Conservation (phyloP, 208 protist species). For the Leishmania turanica region DNA sequence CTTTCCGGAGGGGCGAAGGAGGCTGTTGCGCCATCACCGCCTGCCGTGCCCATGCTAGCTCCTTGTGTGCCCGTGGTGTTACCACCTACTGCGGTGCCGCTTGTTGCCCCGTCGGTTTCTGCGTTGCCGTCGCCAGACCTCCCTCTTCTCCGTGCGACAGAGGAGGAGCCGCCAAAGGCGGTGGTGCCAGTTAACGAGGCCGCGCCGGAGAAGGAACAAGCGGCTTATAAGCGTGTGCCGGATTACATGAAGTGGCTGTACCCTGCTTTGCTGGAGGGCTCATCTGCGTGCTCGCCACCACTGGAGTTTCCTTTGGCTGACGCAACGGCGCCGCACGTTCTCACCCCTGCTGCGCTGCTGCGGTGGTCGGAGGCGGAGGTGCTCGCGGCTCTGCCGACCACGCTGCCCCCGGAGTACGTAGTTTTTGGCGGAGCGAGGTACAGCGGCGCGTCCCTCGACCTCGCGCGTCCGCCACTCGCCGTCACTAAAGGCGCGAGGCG, state of each 20-base stretch:
- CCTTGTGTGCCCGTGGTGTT: background rate
- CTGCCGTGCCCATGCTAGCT: background rate
- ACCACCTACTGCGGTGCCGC: background rate
- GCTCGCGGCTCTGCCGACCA: slow-evolving; percentile 34
- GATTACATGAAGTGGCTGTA: slow-evolving; percentile 42
- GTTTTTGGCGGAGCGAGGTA: slow-evolving; percentile 86
- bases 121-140: background rate
- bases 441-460: slow-evolving; percentile 32
- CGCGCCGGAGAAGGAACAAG: background rate
- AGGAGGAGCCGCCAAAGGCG: slow-evolving; percentile 8
- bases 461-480: slow-evolving; percentile 16
- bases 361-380: slow-evolving; percentile 32
- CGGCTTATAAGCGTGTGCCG: background rate
- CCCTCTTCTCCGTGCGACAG: slow-evolving; percentile 9
- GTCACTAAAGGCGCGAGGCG: background rate
- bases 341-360: slow-evolving; percentile 23
- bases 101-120: background rate
- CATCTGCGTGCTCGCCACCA: slow-evolving; percentile 1
- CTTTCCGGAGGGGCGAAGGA: background rate
- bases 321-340: slow-evolving; percentile 30
- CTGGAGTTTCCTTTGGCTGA: slow-evolving; percentile 34
- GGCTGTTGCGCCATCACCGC: background rate
- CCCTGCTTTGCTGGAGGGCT: slow-evolving; percentile 16
- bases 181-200: too few species aligned
- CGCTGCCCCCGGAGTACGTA: slow-evolving; percentile 62